phyloP scores from a whole-genome alignment of 148 eudicot species.

The Nepenthes mirabilis region DNA sequence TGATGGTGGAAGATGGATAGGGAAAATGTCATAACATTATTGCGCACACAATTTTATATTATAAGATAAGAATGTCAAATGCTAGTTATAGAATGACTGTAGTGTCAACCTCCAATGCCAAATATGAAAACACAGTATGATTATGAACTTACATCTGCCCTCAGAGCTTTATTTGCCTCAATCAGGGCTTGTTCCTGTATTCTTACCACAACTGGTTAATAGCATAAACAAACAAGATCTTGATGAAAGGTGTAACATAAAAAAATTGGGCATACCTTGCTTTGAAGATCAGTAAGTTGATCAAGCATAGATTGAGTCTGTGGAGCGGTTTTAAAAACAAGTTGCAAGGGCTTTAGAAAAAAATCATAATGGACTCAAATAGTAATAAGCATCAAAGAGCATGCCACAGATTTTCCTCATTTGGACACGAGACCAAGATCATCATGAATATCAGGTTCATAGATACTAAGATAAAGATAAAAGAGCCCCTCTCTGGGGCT shows the following conservation, averaged over 20 bases:
- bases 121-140: background rate
- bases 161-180: conserved; percentile 38
- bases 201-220: background rate
- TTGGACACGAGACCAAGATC: too few relatives aligned
- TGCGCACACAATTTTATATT: too few relatives aligned
- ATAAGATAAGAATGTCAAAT: too few relatives aligned
- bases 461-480: too few relatives aligned
- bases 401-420: too few relatives aligned
- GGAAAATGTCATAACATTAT: too few relatives aligned
- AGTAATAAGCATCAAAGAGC: background rate
- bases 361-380: too few relatives aligned
- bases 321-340: background rate
- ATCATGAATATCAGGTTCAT: too few relatives aligned
- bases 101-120: background rate
- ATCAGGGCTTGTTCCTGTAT: conserved; percentile 35
- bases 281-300: conserved; percentile 37
- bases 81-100: background rate
- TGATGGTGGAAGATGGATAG: too few relatives aligned
- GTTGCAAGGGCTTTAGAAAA: background rate
- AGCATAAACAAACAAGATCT: background rate
- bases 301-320: conserved; percentile 46
- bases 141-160: conserved; percentile 18
- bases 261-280: conserved; percentile 16
- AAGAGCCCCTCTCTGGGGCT: too few relatives aligned
- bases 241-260: background rate